These are phyloP conservation scores for Gaeumannomyces sp. DNA, from an alignment of 2,329 filamentous ascomycete species.

Conservation along the genomic window DNA sequence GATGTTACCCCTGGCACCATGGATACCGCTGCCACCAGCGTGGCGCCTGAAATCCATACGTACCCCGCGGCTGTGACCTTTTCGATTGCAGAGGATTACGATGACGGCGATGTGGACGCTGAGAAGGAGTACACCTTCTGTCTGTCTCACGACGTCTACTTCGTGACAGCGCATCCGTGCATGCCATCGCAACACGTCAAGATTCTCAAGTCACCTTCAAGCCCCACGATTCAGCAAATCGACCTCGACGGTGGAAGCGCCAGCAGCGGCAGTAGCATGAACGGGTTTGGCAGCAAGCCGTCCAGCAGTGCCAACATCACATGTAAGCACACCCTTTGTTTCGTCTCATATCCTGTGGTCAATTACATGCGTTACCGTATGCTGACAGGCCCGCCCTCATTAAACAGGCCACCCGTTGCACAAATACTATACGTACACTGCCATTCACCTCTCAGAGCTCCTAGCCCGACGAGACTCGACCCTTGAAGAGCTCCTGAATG, in stretches of 20 bases:
- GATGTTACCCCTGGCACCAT: conserved; percentile 22
- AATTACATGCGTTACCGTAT: not conserved
- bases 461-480: conserved; percentile 39
- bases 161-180: conserved; percentile 62
- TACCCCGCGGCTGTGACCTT: conserved; percentile 37
- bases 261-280: conserved; percentile 3
- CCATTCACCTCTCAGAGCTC: conserved; percentile 53
- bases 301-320: conserved; percentile 42
- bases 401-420: conserved; percentile 53
- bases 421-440: conserved; percentile 54
- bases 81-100: conserved; percentile 24
- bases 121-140: conserved; percentile 34
- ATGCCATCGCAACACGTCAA: conserved; percentile 50
- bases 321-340: conserved; percentile 28
- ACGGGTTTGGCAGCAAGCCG: conserved; percentile 31
- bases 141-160: conserved; percentile 53
- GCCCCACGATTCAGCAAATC: conserved; percentile 52
- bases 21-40: conserved; percentile 18
- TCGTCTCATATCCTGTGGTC: not conserved
- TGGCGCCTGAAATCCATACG: conserved; percentile 25
- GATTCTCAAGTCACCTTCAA: conserved; percentile 53
- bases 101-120: conserved; percentile 28
- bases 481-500: conserved; percentile 39
- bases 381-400: not conserved
- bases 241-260: conserved; percentile 41